phyloP scores from a whole-genome alignment of 768 basidiomycete genomes.

The Pluteus cervinus region DNA sequence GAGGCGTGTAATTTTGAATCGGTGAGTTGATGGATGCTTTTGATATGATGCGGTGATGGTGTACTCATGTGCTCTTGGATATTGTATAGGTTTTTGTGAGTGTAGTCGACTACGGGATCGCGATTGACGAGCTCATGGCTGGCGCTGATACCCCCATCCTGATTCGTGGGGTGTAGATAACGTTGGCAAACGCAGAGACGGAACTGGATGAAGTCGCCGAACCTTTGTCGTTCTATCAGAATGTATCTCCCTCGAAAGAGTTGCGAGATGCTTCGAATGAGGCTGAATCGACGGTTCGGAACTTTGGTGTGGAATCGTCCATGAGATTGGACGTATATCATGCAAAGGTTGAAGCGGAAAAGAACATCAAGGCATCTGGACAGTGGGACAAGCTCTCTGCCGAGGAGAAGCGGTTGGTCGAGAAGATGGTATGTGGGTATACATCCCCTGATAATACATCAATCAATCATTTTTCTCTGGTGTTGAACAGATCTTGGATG shows the following conservation, averaged over 20 bases:
- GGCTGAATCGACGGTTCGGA: conserved; percentile 63
- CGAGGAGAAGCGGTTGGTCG: conserved; percentile 74
- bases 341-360: conserved; percentile 63
- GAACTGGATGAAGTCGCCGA: conserved; percentile 44
- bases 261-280: conserved; percentile 79
- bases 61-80: conserved; percentile 8
- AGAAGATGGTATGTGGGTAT: conserved; percentile 59
- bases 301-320: conserved; percentile 68
- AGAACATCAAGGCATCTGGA: conserved; percentile 59
- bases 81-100: conserved; percentile 64
- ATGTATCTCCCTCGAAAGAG: conserved; percentile 67
- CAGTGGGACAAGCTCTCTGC: conserved; percentile 53
- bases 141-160: too few species aligned
- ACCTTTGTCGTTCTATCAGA: conserved; percentile 74
- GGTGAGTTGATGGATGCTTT: conserved; percentile 30
- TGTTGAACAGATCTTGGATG: conserved; percentile 55
- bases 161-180: conserved; percentile 41
- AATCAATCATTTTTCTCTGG: neutral
- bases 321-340: conserved; percentile 81
- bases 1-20: conserved; percentile 61
- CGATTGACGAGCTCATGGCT: conserved; percentile 1
- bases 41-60: neutral
- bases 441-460: too few species aligned
- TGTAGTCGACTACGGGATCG: conserved; percentile 13
- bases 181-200: conserved; percentile 58